A percentile compares a stretch with the other conserved stretches of the same genome.
These are phyloP conservation scores for Pelomyxa schiedti DNA, from an alignment of 78 protist species.

Conservation along the genomic window DNA sequence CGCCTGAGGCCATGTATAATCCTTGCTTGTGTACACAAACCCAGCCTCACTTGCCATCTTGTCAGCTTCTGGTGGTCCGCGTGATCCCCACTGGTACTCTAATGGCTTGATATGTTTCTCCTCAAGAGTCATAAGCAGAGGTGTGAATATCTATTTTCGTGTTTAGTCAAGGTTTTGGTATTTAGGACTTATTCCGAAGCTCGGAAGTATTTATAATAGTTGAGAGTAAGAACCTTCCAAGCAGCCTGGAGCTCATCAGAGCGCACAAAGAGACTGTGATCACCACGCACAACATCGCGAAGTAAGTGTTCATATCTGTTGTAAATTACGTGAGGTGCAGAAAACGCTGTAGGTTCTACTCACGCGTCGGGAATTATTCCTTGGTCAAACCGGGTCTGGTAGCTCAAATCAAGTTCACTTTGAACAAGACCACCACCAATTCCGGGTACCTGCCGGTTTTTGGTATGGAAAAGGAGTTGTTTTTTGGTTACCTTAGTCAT, in stretches of 20 bases:
- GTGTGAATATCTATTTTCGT: constrained; percentile 21
- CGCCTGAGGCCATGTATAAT: not conserved
- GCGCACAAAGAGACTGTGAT: constrained; percentile 66
- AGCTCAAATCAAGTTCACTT: not conserved
- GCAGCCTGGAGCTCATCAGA: constrained; percentile 86
- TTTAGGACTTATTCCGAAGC: not conserved
- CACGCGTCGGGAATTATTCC: not conserved
- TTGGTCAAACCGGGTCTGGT: not conserved
- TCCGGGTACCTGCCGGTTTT: no score
- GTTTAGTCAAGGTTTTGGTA: not conserved
- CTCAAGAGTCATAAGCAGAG: not conserved
- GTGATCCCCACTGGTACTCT: not conserved
- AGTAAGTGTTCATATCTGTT: constrained; percentile 92
- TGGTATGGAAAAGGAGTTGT: no score
- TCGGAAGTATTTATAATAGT: not conserved
- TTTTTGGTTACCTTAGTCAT: constrained; percentile 75
- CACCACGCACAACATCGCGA: constrained; percentile 71
- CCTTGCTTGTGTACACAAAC: not conserved
- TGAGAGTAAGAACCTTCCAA: constrained; percentile 50
- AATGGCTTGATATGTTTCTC: not conserved
- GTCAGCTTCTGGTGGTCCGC: not conserved
- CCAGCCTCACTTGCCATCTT: not conserved
- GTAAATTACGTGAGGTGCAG: no score
- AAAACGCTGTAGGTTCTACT: no score
- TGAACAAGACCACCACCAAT: not conserved